Conservation (phyloP, 2,329 filamentous ascomycete genomes). For the Drechslera avenae region DNA sequence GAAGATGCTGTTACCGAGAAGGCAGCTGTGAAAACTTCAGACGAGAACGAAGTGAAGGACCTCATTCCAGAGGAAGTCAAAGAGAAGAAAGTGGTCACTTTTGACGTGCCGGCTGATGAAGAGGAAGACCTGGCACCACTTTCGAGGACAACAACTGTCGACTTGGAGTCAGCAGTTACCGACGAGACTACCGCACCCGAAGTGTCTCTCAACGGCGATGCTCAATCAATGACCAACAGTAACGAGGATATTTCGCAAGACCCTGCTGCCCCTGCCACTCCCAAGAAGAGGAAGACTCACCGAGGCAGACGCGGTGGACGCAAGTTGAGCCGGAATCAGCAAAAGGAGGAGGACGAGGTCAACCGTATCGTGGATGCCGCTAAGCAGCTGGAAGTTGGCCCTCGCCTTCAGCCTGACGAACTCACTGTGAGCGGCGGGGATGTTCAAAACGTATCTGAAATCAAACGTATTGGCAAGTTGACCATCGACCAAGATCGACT, state of each 20-base stretch:
- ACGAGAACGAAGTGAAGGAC: constrained; percentile 11
- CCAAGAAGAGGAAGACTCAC: constrained; percentile 57
- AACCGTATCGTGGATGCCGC: constrained; percentile 49
- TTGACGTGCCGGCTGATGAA: constrained; percentile 38
- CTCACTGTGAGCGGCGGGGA: constrained; percentile 50
- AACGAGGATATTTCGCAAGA: constrained; percentile 30
- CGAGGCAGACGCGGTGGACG: constrained; percentile 55
- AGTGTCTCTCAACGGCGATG: constrained; percentile 12
- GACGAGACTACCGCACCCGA: constrained; percentile 16
- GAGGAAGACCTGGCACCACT: constrained; percentile 43
- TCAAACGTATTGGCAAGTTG: constrained; percentile 65
- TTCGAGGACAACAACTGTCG: constrained; percentile 42
- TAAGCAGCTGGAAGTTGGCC: constrained; percentile 43
- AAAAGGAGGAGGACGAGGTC: constrained; percentile 44
- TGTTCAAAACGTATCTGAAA: constrained; percentile 54
- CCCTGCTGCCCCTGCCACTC: constrained; percentile 30
- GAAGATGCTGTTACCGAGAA: constrained; percentile 12
- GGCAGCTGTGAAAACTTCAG: constrained; percentile 1
- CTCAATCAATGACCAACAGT: constrained; percentile 12
- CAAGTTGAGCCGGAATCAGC: constrained; percentile 52
- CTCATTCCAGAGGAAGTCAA: constrained; percentile 26
- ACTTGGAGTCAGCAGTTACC: constrained; percentile 29
- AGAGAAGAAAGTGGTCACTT: constrained; percentile 41
- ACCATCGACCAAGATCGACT: constrained; percentile 65
- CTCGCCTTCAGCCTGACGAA: constrained; percentile 47